phyloP scores from a whole-genome alignment of 352 stramenopile species.

The Pythium phragmiticola region DNA sequence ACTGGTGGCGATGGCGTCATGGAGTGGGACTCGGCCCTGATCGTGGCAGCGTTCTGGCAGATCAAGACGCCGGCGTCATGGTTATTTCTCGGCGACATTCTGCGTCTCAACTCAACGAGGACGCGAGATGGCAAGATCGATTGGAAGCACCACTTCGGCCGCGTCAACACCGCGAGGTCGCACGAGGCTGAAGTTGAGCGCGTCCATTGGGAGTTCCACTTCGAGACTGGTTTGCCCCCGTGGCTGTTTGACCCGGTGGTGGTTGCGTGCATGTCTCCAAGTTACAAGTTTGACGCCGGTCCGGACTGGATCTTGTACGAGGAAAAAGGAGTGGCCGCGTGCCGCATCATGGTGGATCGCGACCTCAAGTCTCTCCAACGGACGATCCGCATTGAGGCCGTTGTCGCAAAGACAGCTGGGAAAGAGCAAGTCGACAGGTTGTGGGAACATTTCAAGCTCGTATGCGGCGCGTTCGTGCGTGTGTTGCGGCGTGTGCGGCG shows the following conservation, averaged over 20 bases:
- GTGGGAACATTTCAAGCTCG: no score
- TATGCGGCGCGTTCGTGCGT: no score
- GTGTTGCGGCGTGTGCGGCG: no score
- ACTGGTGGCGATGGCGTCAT: no score
- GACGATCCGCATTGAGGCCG: background rate
- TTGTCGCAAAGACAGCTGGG: background rate
- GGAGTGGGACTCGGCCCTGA: no score
- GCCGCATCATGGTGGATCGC: background rate
- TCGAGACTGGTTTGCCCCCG: background rate
- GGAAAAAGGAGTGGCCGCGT: background rate
- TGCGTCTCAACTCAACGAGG: background rate
- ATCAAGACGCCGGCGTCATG: no score
- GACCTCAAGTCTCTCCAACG: background rate
- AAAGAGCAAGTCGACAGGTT: no score
- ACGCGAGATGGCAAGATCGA: no score
- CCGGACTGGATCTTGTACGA: background rate
- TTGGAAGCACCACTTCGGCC: no score
- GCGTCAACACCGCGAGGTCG: background rate
- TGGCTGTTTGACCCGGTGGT: background rate
- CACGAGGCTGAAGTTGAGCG: background rate
- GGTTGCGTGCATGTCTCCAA: background rate
- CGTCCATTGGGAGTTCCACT: no score
- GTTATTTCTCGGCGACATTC: no score
- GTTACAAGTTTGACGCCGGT: background rate
- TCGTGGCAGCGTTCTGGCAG: no score